A percentile compares a stretch with the other conserved stretches of the same genome.
phyloP scores from a whole-genome alignment of 768 basidiomycete genomes.

The Phallus indusiatus region DNA sequence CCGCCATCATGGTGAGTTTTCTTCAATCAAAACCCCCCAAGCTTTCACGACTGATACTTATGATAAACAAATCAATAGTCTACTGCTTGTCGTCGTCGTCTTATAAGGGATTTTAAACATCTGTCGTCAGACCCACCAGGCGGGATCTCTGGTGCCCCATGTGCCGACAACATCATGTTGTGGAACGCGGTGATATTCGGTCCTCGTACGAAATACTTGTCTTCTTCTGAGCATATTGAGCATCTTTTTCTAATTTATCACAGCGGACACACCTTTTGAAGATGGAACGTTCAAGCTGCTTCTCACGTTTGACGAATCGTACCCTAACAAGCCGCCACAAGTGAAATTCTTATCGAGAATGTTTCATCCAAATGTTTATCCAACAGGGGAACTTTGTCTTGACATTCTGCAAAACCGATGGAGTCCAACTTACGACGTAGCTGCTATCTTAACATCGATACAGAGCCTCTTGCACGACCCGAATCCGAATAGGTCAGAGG shows the following conservation, averaged over 20 bases:
- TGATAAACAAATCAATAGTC: conserved; percentile 43
- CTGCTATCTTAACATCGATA: conserved; percentile 94
- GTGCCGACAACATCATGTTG: conserved; percentile 97
- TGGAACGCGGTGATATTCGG: conserved; percentile 99
- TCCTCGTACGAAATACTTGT: conserved; percentile 53
- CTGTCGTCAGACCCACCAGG: conserved; percentile 91
- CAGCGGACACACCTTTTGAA: conserved; percentile 98
- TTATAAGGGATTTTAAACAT: conserved; percentile 97
- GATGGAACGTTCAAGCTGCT: conserved; percentile 98
- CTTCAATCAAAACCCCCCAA: neutral
- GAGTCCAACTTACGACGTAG: conserved; percentile 98
- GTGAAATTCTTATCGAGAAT: conserved; percentile 96
- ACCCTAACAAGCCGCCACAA: conserved; percentile 96
- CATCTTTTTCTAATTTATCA: neutral
- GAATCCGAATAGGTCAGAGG: conserved; percentile 67
- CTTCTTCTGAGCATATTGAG: neutral
- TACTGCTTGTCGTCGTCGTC: conserved; percentile 87
- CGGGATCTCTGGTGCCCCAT: conserved; percentile 94
- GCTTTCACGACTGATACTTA: neutral
- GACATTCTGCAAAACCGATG: conserved; percentile 98
- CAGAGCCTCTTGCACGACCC: conserved; percentile 95
- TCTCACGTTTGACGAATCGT: conserved; percentile 93
- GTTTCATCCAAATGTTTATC: conserved; percentile 99
- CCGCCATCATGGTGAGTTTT: neutral
- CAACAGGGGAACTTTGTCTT: conserved; percentile 94